Evolutionary conservation across 2,329 filamentous ascomycete genomes (phyloP), one percentile per base, ranked within the genome.

Genomic region (Fusarium succisae): DNA sequence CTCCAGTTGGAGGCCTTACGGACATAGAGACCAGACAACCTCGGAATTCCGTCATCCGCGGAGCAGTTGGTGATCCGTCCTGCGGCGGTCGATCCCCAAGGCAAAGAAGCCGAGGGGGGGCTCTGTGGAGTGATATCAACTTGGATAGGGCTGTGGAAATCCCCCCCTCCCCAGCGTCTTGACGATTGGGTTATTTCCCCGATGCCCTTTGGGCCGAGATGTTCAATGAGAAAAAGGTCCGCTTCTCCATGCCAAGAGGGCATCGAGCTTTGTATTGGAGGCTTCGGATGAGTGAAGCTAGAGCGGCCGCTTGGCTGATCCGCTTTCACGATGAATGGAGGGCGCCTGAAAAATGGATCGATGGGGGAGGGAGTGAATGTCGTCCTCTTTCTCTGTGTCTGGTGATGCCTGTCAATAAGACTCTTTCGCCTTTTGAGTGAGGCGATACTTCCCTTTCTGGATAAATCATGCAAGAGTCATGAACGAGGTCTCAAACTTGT

Each of bases 71-170:
- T 41, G 66, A 62, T 51, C 56, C 57, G 53, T 64, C 35, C 43
- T 26, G 37, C 39, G 57, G 44, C 54, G 65, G 65, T 51, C 51
- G 58, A 69, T 70, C 58, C 38, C 47, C 37, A 41, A 35, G 50
- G 41, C 28, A 67, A 63, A 44, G 51, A 72, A 68, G 53, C 70
- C 71, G 71, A 26, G 24, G 74, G 54, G 62, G 30, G 54, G 11
- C 13, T 18, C 43, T 74, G 70, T 71, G 71, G 70, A 68, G 67
- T 59, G 53, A 48, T 54, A 41, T 51, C 26, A 44, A 45, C 63
- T 60, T 72, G 67, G 41, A 61, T 74, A 74, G 62, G 71, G 71
- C 71, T 73, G 66, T 60, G 45, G 43, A n/a, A 41, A 48, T 30
- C 14, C 14, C 14, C 14, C 44, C 45, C 44, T 26, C 45, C 45